Percentiles rank a stretch among this genome's conserved stretches.
phyloP scores from a whole-genome alignment of 352 stramenopile genomes.

The Pythium brachiatum region DNA sequence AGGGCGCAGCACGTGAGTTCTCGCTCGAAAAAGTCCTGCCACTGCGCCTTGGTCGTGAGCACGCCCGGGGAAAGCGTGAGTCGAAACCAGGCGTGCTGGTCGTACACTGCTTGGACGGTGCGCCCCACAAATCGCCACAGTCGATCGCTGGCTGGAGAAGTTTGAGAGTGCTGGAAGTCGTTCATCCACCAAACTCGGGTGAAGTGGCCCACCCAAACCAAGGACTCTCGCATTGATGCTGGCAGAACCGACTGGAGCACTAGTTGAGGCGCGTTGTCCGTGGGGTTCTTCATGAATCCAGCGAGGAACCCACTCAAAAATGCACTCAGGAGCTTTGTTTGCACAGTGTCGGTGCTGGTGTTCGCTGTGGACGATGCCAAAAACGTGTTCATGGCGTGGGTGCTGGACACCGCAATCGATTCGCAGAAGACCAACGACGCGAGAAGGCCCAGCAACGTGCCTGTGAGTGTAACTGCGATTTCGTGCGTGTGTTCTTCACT shows the following conservation, averaged over 20 bases:
- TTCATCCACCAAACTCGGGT: slow-evolving; percentile 15
- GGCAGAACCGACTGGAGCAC: slow-evolving; percentile 16
- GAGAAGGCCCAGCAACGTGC: slow-evolving; percentile 10
- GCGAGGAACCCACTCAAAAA: slow-evolving; percentile 12
- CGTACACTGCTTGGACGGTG: background rate
- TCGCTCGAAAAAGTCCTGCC: slow-evolving; percentile 10
- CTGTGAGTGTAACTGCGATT: background rate
- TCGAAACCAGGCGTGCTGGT: slow-evolving; percentile 14
- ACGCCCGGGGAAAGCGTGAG: slow-evolving; percentile 18
- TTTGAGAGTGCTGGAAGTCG: background rate
- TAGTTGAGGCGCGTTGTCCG: slow-evolving; percentile 2
- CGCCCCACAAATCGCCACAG: slow-evolving; percentile 8
- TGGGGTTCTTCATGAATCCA: slow-evolving; percentile 14
- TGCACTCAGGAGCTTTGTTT: too few species aligned
- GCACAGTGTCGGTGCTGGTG: background rate
- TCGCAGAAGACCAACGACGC: slow-evolving; percentile 11
- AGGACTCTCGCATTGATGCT: background rate
- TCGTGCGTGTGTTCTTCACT: background rate
- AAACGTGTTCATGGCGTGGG: background rate
- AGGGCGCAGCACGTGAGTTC: slow-evolving; percentile 14
- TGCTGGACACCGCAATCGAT: background rate
- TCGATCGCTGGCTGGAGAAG: background rate
- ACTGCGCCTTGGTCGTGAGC: slow-evolving; percentile 8
- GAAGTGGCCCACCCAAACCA: slow-evolving; percentile 16
- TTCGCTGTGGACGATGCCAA: background rate